Base-by-base conservation (phyloP, 352 stramenopile genomes). In the Phytophthora podocarpi region DNA sequence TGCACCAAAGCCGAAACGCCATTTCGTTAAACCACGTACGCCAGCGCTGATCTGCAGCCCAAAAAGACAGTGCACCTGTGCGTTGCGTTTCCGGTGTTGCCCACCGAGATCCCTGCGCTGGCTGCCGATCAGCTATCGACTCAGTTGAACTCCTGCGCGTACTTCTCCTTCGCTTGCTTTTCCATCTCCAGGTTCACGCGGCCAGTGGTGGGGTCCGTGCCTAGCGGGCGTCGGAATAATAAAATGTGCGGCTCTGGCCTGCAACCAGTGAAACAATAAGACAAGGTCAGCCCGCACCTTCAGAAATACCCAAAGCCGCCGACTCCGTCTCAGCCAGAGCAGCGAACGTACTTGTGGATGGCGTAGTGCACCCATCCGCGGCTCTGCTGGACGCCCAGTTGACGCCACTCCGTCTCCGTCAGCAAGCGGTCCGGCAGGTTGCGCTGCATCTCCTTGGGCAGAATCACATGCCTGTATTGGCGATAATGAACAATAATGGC, bases 331-430 rank as follows among this genome's bases (percentile, higher is more conserved):
- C 36, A 40, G 21, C 52, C n/a, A 40, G 11, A 16, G 13, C 28
- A 20, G 34, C 6, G n/a, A 12, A 87, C 89, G 56, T 78, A 98
- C 90, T 97, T 96, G 80, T 99, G 97, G 66, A 99, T 99, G 30
- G 97, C 97, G 80, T 99, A 99, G 78, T 99, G 97, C 66, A 98
- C 90, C 97, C 97, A 99, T 41, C 97, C 97, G 36, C 97, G 91
- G 64, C 89, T 98, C 80, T 99, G 97, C 80, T 99, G 97, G 10
- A 99, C 96, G 49, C 97, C 97, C 35, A 99, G 86, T 59, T 94
- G 90, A 64, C 97, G 90, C 97, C 97, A 99, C 74, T 99, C 97
- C 11, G 88, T 90, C 76, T 99, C 97, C 4, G 85, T 97, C 57
- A 99, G 73, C 31, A 99, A 76, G 35, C 95, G 89, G 59, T 99